Evolutionary conservation across 164 flowering plant species (phyloP).

Genomic region (Saururus chinensis): DNA sequence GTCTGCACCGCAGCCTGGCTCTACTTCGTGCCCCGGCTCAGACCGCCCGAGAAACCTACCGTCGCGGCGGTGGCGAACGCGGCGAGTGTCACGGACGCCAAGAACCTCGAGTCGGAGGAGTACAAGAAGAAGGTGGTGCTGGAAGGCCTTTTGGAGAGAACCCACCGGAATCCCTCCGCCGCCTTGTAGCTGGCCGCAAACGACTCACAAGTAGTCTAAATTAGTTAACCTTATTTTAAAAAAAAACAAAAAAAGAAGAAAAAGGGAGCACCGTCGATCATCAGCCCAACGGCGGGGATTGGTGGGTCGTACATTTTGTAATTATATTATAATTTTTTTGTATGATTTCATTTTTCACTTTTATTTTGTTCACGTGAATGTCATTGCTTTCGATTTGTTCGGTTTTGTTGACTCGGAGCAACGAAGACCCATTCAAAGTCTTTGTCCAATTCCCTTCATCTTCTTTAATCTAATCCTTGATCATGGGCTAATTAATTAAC

Average conservation of each 20-base stretch:
- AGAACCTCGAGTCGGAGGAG: constrained; percentile 15
- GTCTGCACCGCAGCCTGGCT: constrained; percentile 48
- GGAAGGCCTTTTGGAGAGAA: constrained; percentile 39
- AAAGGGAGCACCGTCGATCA: not conserved
- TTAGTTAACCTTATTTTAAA: not conserved
- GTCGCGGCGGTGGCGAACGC: not conserved
- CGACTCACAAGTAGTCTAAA: too few relatives aligned
- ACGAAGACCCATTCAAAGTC: too few relatives aligned
- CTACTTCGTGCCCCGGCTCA: constrained; percentile 27
- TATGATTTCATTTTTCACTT: too few relatives aligned
- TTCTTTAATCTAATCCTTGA: too few relatives aligned
- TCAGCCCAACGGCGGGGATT: not conserved
- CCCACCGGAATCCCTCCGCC: constrained; percentile 6
- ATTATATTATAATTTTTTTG: not conserved
- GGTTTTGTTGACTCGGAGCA: too few relatives aligned
- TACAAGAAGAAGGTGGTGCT: constrained; percentile 42
- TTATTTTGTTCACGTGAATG: not conserved
- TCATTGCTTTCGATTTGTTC: too few relatives aligned
- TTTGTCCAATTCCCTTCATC: too few relatives aligned
- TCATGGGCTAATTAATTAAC: too few relatives aligned
- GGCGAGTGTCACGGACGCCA: not conserved
- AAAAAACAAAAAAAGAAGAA: not conserved
- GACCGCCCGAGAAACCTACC: not conserved
- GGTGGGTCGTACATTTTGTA: not conserved
- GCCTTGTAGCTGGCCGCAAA: constrained; percentile 3